Evolutionary conservation across 2,329 filamentous ascomycete species (phyloP).

Genomic region (Emericellopsis cladophorae): DNA sequence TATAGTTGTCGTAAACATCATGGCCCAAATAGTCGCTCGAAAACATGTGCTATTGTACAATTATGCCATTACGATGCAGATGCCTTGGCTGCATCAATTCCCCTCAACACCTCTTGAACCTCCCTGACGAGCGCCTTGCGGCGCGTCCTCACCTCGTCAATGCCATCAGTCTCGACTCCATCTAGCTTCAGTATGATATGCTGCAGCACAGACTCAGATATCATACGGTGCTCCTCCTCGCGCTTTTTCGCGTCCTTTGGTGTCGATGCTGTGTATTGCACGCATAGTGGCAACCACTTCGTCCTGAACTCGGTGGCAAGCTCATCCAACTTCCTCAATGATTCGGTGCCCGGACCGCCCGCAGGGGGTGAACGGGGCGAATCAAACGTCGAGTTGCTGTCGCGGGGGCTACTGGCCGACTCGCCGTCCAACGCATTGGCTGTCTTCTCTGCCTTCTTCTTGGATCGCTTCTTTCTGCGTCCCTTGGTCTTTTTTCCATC

Average conservation of each 20-base stretch:
- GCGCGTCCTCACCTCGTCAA: slow-evolving; percentile 47
- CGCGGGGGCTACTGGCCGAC: slow-evolving; percentile 28
- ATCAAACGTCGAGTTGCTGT: slow-evolving; percentile 26
- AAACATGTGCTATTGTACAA: too few relatives aligned
- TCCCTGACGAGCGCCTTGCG: slow-evolving; percentile 63
- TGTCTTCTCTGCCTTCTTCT: slow-evolving; percentile 25
- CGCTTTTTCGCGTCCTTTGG: slow-evolving; percentile 55
- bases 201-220: slow-evolving; percentile 65
- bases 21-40: too few relatives aligned
- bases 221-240: slow-evolving; percentile 60
- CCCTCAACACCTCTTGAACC: slow-evolving; percentile 53
- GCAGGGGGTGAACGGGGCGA: slow-evolving; percentile 1
- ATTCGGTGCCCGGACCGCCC: slow-evolving; percentile 17
- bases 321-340: slow-evolving; percentile 48
- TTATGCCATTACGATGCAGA: too few relatives aligned
- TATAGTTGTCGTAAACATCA: too few relatives aligned
- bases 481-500: slow-evolving; percentile 19
- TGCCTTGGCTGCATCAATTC: slow-evolving; percentile 39
- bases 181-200: slow-evolving; percentile 69
- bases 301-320: slow-evolving; percentile 51
- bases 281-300: slow-evolving; percentile 52
- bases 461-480: slow-evolving; percentile 25
- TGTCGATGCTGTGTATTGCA: slow-evolving; percentile 47
- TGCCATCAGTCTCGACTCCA: slow-evolving; percentile 60
- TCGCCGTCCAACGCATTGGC: slow-evolving; percentile 17